Evolutionary conservation across 495 filamentous ascomycete genomes (phyloP), one percentile per base, ranked within the genome.

Genomic region (Chaetomium tenue): DNA sequence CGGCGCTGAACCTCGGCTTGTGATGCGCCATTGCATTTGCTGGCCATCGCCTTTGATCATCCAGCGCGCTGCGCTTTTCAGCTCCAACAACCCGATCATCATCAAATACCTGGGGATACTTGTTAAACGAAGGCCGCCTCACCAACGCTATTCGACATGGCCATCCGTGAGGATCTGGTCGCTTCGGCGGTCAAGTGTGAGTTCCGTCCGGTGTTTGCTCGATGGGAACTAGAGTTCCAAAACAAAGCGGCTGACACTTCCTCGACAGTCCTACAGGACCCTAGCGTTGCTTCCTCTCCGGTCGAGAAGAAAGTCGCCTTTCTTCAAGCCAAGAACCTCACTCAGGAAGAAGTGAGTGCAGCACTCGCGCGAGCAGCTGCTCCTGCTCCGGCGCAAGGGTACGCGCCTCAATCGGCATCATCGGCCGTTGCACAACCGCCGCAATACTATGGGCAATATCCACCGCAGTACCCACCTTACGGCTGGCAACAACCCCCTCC

Each of bases 281-380:
- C 94, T 12, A 91, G 87, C 44, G 92, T 98, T 58, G 85, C 91
- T n/a, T 84, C 86, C 3, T 91, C 93, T 1, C 88, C 95, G n/a
- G 79, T 96, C 60, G 95, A 98, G 67, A 97, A 95, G 77, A 85
- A 91, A 61, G 82, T 97, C 60, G 89, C 92, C 16, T 99, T 99
- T 68, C 83, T 99, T 22, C 89, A 93, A 74, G 96, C 93, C 0
- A 99, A 99, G 77, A 97, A 98, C 72, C 83, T 99, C 18, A 97
- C 93, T 3, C 90, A 92, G 76, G 92, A 98, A 76, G 94, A 99
- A 76, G 87, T 99, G 63, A 91, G 92, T 71, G 78, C 86, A 42
- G 89, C 94, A 22, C 84, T 99, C 60, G 86, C 90, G 47, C 85
- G 93, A 65, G 86, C 84, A 46, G 85, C 87, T 37, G 83, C 88